Conservation (phyloP, 331 rosid genomes). For the Acacia concinna region DNA sequence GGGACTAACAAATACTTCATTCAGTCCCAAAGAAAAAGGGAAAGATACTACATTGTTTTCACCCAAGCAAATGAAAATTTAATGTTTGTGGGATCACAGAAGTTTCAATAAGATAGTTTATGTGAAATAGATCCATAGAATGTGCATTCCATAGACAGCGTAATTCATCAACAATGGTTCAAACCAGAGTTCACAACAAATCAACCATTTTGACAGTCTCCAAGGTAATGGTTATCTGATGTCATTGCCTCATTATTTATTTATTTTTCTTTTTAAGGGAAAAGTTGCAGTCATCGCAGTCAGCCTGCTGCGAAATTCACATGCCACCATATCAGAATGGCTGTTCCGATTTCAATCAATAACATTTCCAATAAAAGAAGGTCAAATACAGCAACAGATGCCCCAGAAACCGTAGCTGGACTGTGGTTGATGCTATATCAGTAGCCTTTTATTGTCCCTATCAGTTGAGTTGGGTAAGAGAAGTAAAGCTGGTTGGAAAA, state of each 20-base stretch:
- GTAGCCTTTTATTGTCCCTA: background rate
- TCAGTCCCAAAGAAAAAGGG: background rate
- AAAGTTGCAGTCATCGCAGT: background rate
- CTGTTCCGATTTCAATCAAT: background rate
- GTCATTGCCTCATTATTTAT: background rate
- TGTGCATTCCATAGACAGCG: background rate
- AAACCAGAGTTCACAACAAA: background rate
- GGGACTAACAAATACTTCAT: background rate
- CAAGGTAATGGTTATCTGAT: background rate
- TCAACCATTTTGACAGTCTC: background rate
- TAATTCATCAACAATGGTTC: background rate
- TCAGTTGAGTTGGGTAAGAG: background rate
- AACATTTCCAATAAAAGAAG: background rate
- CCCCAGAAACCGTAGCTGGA: background rate
- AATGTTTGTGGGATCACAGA: background rate
- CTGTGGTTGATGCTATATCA: background rate
- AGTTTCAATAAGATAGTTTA: background rate
- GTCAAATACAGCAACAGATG: background rate
- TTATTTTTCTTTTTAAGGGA: background rate
- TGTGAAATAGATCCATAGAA: background rate
- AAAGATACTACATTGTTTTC: background rate
- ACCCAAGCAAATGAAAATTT: background rate
- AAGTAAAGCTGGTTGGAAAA: background rate
- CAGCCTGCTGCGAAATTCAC: background rate
- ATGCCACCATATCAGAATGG: background rate